A percentile compares a stretch with the other conserved stretches of the same genome.
Evolutionary conservation across 2,329 filamentous ascomycete genomes (phyloP).

Genomic region (Venturia pyrina): DNA sequence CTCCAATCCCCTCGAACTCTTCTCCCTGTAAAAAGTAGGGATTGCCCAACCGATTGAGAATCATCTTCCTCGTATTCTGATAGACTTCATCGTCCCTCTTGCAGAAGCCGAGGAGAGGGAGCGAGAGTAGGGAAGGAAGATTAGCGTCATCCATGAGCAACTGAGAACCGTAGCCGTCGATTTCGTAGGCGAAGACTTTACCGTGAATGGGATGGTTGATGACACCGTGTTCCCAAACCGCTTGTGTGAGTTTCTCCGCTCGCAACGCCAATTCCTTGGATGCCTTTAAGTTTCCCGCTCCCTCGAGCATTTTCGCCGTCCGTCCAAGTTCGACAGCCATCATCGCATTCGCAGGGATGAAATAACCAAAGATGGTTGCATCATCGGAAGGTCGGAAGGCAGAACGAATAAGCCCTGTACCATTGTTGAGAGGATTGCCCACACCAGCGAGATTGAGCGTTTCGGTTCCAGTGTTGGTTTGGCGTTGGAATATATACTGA

Average conservation of each 20-base stretch:
- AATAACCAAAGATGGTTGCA: slow-evolving; percentile 85
- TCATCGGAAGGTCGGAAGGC: slow-evolving; percentile 95
- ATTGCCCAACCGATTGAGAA: slow-evolving; percentile 66
- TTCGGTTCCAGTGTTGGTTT: slow-evolving; percentile 75
- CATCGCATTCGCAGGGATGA: slow-evolving; percentile 93
- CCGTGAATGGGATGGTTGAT: slow-evolving; percentile 66
- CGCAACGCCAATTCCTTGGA: slow-evolving; percentile 47
- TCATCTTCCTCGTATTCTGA: slow-evolving; percentile 76
- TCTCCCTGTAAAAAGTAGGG: slow-evolving; percentile 76
- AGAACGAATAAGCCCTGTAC: slow-evolving; percentile 77
- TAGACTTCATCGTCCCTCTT: slow-evolving; percentile 58
- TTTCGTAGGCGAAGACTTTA: slow-evolving; percentile 75
- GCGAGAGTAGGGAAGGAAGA: slow-evolving; percentile 66
- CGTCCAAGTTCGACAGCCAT: slow-evolving; percentile 82
- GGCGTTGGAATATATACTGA: slow-evolving; percentile 77
- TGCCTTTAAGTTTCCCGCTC: slow-evolving; percentile 27
- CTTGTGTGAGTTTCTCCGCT: slow-evolving; percentile 58
- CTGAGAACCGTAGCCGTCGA: slow-evolving; percentile 73
- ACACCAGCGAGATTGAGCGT: slow-evolving; percentile 72
- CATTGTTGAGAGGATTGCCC: slow-evolving; percentile 82
- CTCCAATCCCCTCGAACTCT: slow-evolving; percentile 80
- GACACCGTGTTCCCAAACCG: slow-evolving; percentile 77
- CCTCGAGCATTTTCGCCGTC: slow-evolving; percentile 55
- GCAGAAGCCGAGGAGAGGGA: slow-evolving; percentile 71
- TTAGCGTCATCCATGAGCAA: slow-evolving; percentile 89